A percentile compares a stretch with the other conserved stretches of the same genome.
phyloP scores from a whole-genome alignment of 2,329 filamentous ascomycete species.

The Xylaria sp. region DNA sequence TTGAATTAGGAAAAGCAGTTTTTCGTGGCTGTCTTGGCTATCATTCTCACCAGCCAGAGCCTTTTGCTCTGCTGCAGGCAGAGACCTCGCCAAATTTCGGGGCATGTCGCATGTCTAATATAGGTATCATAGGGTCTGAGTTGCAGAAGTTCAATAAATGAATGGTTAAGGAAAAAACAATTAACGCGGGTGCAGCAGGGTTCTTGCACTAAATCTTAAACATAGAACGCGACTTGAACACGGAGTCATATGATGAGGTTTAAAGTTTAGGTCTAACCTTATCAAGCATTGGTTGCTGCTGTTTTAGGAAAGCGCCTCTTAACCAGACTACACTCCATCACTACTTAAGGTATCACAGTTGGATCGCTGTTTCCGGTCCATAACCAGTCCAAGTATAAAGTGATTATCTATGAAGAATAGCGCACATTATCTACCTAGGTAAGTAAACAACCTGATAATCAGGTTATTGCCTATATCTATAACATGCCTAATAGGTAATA shows the following conservation, averaged over 20 bases:
- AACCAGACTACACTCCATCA: neutral
- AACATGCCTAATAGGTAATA: too few relatives aligned
- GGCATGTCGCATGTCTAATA: constrained; percentile 42
- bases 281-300: constrained; percentile 10
- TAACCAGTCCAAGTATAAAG: too few relatives aligned
- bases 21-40: constrained; percentile 48
- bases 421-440: too few relatives aligned
- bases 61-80: constrained; percentile 36
- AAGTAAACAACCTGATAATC: too few relatives aligned
- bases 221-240: constrained; percentile 42
- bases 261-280: constrained; percentile 37
- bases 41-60: constrained; percentile 43
- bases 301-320: neutral
- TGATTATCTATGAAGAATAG: too few relatives aligned
- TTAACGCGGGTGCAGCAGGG: constrained; percentile 23
- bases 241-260: constrained; percentile 46
- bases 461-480: too few relatives aligned
- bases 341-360: neutral
- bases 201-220: neutral
- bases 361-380: too few relatives aligned
- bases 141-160: constrained; percentile 10
- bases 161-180: constrained; percentile 23
- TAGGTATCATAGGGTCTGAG: neutral
- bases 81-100: constrained; percentile 35
- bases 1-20: constrained; percentile 41